Evolutionary conservation across 768 basidiomycete genomes (phyloP).

Genomic region (Lentinula lateritia): DNA sequence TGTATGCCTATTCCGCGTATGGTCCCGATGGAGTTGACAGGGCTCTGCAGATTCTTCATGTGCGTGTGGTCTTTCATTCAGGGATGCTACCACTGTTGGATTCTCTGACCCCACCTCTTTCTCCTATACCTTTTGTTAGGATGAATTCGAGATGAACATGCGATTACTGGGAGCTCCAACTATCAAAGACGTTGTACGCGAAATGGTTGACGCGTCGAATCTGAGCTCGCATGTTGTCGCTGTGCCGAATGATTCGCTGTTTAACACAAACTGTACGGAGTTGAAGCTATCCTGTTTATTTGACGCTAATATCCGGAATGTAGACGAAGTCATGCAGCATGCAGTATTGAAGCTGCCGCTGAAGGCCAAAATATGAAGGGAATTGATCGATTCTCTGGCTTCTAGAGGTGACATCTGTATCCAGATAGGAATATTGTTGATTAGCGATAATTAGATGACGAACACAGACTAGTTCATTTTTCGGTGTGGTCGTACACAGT

Average conservation of each 20-base stretch:
- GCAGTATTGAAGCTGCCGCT: constrained; percentile 34
- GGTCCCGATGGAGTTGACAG: constrained; percentile 83
- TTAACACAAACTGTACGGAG: constrained; percentile 67
- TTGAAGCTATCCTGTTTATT: not conserved
- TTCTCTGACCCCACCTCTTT: not conserved
- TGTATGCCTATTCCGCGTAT: constrained; percentile 87
- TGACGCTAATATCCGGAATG: not conserved
- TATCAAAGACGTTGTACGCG: constrained; percentile 72
- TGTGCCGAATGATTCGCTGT: constrained; percentile 72
- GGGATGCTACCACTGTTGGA: not conserved
- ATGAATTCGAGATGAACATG: constrained; percentile 98
- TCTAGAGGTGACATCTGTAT: not conserved
- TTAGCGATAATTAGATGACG: too few species aligned
- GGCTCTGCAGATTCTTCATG: constrained; percentile 74
- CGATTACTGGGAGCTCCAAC: constrained; percentile 83
- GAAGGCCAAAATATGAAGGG: not conserved
- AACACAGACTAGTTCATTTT: too few species aligned
- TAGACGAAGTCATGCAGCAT: constrained; percentile 39
- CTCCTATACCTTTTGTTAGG: constrained; percentile 37
- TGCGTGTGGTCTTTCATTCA: constrained; percentile 20
- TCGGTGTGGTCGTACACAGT: too few species aligned
- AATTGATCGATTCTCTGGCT: not conserved
- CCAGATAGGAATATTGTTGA: too few species aligned
- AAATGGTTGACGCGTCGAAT: constrained; percentile 85
- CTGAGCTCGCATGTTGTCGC: constrained; percentile 59